Base-by-base conservation (phyloP, 805 yeast species). In the Hanseniaspora vineae region DNA sequence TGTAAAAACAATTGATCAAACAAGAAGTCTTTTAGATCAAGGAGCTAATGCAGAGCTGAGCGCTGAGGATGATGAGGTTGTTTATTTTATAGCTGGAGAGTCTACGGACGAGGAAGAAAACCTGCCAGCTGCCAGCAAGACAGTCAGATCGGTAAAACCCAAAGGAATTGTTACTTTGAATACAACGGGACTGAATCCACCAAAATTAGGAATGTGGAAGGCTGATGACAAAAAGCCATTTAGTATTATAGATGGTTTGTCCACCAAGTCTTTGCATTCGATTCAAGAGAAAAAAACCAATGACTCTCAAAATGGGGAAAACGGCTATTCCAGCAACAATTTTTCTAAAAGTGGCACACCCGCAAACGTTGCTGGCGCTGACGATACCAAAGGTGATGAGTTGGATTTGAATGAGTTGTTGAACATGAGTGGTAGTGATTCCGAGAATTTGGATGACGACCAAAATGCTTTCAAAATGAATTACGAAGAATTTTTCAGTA, bases 81-180 rank as follows among this genome's bases (percentile, higher is more conserved):
- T 64, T 4, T 54, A 55, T 11, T 69, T 61, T 52, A 76, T 75
- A 48, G 81, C 84, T 54, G 95, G 92, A 42, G 96, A 89, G 56
- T 85, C 95, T 14, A 92, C 98, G 0, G 98, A 90, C 62, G 96
- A 87, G 52, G 97, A 90, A 59, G 74, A 77, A n/a, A 73, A 81
- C 15, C 65, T 90, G 42, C 96, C 97, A 4, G 79, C 79, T 2
- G 78, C 82, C 6, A 58, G 58, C 32, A 70, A 83, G 2, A 77
- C 72, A 49, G 69, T 66, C 49, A 73, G 77, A 39, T 94, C 95
- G 2, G 75, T 84, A 11, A 84, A 86, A 55, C 81, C 86, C n/a
- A 88, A 90, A 53, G 97, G 90, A 63, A 86, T 90, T 6, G 75
- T 90, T n/a, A 81, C 95, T 5, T 81, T 95, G 1, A 82, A 88